A percentile compares a stretch with the other conserved stretches of the same genome.
phyloP scores from a whole-genome alignment of 768 basidiomycete genomes.

The Rhizopogon vinicolor region DNA sequence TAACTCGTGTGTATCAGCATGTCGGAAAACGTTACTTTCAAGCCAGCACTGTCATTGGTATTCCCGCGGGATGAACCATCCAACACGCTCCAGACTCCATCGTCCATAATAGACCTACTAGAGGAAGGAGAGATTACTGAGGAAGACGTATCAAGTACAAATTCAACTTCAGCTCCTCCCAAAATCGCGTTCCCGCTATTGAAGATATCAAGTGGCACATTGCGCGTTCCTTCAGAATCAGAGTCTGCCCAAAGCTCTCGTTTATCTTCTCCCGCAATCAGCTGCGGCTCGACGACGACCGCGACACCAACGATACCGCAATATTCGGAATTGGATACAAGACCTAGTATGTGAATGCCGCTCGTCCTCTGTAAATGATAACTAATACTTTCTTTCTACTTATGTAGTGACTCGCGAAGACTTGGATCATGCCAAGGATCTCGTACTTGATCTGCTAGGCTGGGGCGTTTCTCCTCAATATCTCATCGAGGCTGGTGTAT shows the following conservation, averaged over 20 bases:
- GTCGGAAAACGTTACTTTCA: not conserved
- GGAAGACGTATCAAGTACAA: not conserved
- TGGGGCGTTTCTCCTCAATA: slow-evolving; percentile 51
- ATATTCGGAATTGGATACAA: not conserved
- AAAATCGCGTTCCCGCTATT: not conserved
- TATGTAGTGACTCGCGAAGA: slow-evolving; percentile 36
- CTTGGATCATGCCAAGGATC: slow-evolving; percentile 37
- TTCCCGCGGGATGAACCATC: not conserved
- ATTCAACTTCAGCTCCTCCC: not conserved
- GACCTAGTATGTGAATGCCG: slow-evolving; percentile 6
- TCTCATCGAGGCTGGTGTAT: slow-evolving; percentile 40
- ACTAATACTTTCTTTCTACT: not conserved
- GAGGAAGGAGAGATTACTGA: slow-evolving; percentile 22
- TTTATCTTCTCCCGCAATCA: not conserved
- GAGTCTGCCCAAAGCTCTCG: not conserved
- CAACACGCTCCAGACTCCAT: not conserved
- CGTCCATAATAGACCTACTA: not conserved
- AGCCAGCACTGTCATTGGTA: not conserved
- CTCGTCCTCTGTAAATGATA: not conserved
- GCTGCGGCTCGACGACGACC: not conserved
- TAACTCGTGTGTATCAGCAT: not conserved
- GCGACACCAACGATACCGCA: not conserved
- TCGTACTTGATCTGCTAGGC: slow-evolving; percentile 52
- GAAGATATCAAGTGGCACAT: not conserved
- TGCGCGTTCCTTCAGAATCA: not conserved